Evolutionary conservation across 306 rosid species (phyloP).

Genomic region (Mimosa bimucronata): DNA sequence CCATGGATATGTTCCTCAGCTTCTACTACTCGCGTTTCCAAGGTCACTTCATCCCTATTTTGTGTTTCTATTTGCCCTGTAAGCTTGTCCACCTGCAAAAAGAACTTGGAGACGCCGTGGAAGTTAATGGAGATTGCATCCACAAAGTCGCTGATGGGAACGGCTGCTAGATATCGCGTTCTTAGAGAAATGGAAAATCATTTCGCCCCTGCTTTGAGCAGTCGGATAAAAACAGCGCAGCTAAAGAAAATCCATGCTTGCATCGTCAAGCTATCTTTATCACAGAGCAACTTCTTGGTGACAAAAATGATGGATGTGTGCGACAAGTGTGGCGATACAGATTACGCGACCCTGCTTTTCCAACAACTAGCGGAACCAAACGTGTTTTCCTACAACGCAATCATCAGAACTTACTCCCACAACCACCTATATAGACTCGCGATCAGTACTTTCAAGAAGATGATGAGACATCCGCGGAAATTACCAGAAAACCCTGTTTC

Average conservation of each 20-base stretch:
- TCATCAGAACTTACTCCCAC: slow-evolving; percentile 65
- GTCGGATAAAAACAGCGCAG: not conserved
- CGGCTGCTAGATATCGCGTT: no score
- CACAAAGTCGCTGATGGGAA: no score
- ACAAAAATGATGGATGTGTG: slow-evolving; percentile 76
- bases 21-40: slow-evolving; percentile 52
- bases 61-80: slow-evolving; percentile 46
- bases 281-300: slow-evolving; percentile 73
- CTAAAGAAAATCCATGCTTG: slow-evolving; percentile 64
- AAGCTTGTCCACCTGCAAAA: slow-evolving; percentile 53
- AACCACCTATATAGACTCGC: slow-evolving; percentile 42
- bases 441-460: slow-evolving; percentile 53
- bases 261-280: slow-evolving; percentile 52
- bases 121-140: no score
- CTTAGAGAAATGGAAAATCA: no score
- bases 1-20: slow-evolving; percentile 53
- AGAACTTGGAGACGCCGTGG: no score
- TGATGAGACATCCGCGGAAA: slow-evolving; percentile 42
- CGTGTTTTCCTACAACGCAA: slow-evolving; percentile 60
- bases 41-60: slow-evolving; percentile 49
- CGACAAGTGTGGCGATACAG: slow-evolving; percentile 45
- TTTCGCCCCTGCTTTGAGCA: no score
- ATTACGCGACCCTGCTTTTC: slow-evolving; percentile 58
- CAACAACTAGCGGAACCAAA: slow-evolving; percentile 58
- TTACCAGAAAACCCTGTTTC: slow-evolving; percentile 26